These are phyloP conservation scores for Tolypocladium inflatum DNA, from an alignment of 2,329 filamentous ascomycete genomes.

Conservation along the genomic window DNA sequence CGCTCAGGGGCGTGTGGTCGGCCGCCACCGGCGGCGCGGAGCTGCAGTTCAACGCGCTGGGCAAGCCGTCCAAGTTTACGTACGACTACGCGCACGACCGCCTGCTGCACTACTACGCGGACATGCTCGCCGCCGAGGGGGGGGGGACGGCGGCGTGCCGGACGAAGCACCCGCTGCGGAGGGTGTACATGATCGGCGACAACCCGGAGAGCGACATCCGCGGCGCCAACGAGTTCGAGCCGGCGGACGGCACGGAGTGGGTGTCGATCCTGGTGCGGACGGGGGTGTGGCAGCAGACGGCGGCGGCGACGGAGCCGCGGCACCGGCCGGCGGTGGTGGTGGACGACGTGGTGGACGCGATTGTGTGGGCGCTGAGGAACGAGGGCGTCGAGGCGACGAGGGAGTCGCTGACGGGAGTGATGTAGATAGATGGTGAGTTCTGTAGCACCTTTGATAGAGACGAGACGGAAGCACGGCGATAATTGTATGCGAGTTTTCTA, in stretches of 20 bases:
- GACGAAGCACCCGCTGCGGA: slow-evolving; percentile 53
- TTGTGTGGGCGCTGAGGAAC: slow-evolving; percentile 62
- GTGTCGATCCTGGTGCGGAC: slow-evolving; percentile 67
- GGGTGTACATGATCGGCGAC: slow-evolving; percentile 91
- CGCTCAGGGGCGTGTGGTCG: slow-evolving; percentile 70
- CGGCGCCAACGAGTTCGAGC: slow-evolving; percentile 70
- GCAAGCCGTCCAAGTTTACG: slow-evolving; percentile 71
- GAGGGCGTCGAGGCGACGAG: slow-evolving; percentile 32
- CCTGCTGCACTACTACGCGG: slow-evolving; percentile 42
- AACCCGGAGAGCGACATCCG: slow-evolving; percentile 85
- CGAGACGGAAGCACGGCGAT: background rate
- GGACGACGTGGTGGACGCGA: slow-evolving; percentile 66
- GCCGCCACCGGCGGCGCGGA: slow-evolving; percentile 56
- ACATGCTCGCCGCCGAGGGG: slow-evolving; percentile 12
- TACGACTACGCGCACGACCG: slow-evolving; percentile 74
- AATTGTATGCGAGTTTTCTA: no score
- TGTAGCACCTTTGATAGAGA: background rate
- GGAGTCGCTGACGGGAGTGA: slow-evolving; percentile 14
- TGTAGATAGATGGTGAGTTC: background rate
- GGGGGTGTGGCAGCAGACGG: slow-evolving; percentile 55
- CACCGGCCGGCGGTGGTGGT: slow-evolving; percentile 56
- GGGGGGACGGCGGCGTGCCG: slow-evolving; percentile 6
- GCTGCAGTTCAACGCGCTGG: slow-evolving; percentile 59
- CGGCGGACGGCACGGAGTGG: slow-evolving; percentile 63
- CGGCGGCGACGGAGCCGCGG: slow-evolving; percentile 37